phyloP scores from a whole-genome alignment of 2,329 filamentous ascomycete genomes.

The Dichotomopilus funicola region DNA sequence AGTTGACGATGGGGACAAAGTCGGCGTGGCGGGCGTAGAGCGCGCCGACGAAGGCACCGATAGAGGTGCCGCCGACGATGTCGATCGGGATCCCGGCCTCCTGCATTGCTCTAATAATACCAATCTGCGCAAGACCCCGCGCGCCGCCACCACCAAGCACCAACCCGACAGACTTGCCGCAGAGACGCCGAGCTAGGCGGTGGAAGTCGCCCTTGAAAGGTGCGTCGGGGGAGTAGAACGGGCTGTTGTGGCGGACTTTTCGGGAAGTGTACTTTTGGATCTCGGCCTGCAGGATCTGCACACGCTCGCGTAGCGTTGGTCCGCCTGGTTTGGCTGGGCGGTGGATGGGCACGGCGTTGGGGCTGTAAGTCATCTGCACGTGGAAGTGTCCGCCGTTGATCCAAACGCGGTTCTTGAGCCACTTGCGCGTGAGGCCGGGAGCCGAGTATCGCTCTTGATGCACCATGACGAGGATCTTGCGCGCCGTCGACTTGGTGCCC shows the following conservation, averaged over 20 bases:
- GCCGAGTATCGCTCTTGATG: constrained; percentile 84
- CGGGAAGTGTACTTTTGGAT: constrained; percentile 97
- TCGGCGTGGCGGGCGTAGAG: constrained; percentile 95
- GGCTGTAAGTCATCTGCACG: constrained; percentile 86
- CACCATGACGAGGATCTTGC: constrained; percentile 84
- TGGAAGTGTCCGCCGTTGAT: constrained; percentile 98
- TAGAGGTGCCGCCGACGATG: constrained; percentile 90
- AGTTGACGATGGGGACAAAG: constrained; percentile 91
- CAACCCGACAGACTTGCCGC: constrained; percentile 88
- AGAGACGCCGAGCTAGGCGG: constrained; percentile 78
- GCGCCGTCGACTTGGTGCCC: constrained; percentile 93
- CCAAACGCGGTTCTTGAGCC: constrained; percentile 91
- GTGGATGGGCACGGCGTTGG: constrained; percentile 68
- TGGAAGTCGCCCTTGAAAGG: constrained; percentile 97
- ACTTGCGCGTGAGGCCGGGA: constrained; percentile 77
- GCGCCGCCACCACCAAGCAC: constrained; percentile 93
- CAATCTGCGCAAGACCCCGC: constrained; percentile 84
- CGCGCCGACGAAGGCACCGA: constrained; percentile 90
- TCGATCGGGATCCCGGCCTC: constrained; percentile 96
- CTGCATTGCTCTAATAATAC: constrained; percentile 89
- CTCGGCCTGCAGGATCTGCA: constrained; percentile 91
- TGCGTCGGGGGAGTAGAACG: constrained; percentile 84
- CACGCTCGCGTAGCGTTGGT: constrained; percentile 79
- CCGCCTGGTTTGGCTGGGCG: constrained; percentile 72
- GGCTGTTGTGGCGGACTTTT: constrained; percentile 71